Evolutionary conservation across 2,329 filamentous ascomycete genomes (phyloP), one percentile per base, ranked within the genome.

Genomic region (Paecilomyces fulvus): DNA sequence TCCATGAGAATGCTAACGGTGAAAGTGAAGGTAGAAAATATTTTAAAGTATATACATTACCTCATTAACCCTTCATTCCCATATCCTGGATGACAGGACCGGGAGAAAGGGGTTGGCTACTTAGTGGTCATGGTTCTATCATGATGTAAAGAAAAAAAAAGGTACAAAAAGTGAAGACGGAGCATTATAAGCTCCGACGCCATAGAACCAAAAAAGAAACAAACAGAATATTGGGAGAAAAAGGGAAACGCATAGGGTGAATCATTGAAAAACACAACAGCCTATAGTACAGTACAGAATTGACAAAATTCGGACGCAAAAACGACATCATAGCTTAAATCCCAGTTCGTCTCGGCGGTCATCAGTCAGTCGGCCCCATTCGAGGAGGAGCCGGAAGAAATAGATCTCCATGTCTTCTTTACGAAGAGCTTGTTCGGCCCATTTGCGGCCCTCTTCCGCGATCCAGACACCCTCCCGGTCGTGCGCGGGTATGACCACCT

Each of bases 351-450:
- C 79, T 62, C 80, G 73, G 55, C 65, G 65, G 64, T 90, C 86
- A 70, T 88, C 82, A 21, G 86, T 80, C 49, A 91, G 66, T 59
- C 88, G 74, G 2, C 80, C 88, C 86, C 88, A 94, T 74, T 94
- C 89, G 20, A 94, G 72, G 63, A 94, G 72, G 58, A 94, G 68
- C 51, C 89, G 76, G 66, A 92, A 94, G 64, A 92, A 78, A 65
- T 94, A 94, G 9, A 90, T 80, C 70, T 91, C 87, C 82, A 88
- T 89, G 65, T 94, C 90, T 68, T 87, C 86, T 64, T 81, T 83
- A 58, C 86, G 76, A 17, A 91, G 63, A 11, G 82, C 86, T 66
- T 78, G 77, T 6, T 75, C 73, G 2, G 83, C 84, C 88, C 88
- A 90, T 57, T 79, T 78, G 53, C 79, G 76, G 1, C 88, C 87